A percentile compares a stretch with the other conserved stretches of the same genome.
These are phyloP conservation scores for Clavispora fructus DNA, from an alignment of 805 yeast genomes.

Conservation along the genomic window DNA sequence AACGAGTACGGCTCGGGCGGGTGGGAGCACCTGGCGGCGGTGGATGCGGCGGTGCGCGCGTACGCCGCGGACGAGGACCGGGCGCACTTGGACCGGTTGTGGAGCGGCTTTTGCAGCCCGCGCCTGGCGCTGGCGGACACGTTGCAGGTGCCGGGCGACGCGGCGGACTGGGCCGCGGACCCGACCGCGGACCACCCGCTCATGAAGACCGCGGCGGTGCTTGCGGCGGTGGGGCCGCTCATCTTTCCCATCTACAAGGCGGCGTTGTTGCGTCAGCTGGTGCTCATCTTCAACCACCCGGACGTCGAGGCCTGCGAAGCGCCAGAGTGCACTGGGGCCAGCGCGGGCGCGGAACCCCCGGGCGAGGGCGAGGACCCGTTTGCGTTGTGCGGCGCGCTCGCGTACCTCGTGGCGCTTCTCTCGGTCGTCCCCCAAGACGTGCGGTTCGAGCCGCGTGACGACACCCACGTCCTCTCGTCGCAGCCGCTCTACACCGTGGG, in stretches of 20 bases:
- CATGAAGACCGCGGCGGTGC: constrained; percentile 36
- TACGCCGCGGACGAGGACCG: constrained; percentile 19
- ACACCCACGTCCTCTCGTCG: constrained; percentile 17
- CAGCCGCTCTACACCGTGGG: constrained; percentile 61
- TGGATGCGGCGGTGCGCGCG: constrained; percentile 23
- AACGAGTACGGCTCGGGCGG: constrained; percentile 34
- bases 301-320: neutral
- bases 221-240: constrained; percentile 58
- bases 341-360: constrained; percentile 1
- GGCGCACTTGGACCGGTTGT: constrained; percentile 14
- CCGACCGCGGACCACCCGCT: constrained; percentile 37
- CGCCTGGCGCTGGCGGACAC: constrained; percentile 2
- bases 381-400: constrained; percentile 36
- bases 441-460: constrained; percentile 15
- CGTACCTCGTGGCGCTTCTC: constrained; percentile 56
- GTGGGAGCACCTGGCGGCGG: constrained; percentile 37
- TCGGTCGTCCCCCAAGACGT: constrained; percentile 60
- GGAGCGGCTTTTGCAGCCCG: constrained; percentile 6
- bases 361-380: constrained; percentile 4
- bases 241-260: constrained; percentile 61
- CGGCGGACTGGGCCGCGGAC: constrained; percentile 2
- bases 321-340: no score
- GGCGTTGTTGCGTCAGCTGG: constrained; percentile 51
- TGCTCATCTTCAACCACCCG: constrained; percentile 31
- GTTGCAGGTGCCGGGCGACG: constrained; percentile 1